Evolutionary conservation across 164 flowering plant species (phyloP), one percentile per base, ranked within the genome.

Genomic region (Piper longum): DNA sequence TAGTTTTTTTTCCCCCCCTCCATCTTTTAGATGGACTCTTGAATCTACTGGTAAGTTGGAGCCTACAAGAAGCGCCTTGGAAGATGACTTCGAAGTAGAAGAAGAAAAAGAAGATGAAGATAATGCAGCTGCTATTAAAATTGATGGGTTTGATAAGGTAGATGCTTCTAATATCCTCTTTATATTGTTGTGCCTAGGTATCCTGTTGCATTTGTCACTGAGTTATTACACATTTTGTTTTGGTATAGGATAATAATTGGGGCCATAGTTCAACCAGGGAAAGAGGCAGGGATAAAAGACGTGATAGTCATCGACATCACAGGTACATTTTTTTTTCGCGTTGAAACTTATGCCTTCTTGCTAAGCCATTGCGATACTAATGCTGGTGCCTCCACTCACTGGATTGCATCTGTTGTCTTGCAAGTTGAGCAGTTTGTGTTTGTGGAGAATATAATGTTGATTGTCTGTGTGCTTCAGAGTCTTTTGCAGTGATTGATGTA

Each of bases 31-130:
- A 73, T 86, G 86, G 95, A 85, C 81, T 64, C 88, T 95, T 69
- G 99, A 95, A 73, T 62, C 87, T 5, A 17, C 70, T 66, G 93
- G 90, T 60, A 57, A 82, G 43, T 65, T 95, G 70, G 93, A 86
- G 59, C 93, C 80, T 16, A 83, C 97, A 69, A 87, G 84, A 84
- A 95, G 99, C 79, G 97, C 91, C n/a, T 70, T 95, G 71, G 99
- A 95, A 73, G 99, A 95, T 78, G 99, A 95, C 73, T 95, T 87
- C 75, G 99, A 95, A 72, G 99, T 88, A 77, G 98, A 95, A 65
- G 97, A 92, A 74, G 97, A 91, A 62, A 86, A 87, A 62, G 97
- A 90, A 63, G 97, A 91, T 61, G 88, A 84, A n/a, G 97, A 83
- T 3, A 85, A 75, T 60, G 70, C 69, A 63, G 83, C 75, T 66